Percentiles rank a stretch among this genome's conserved stretches.
Evolutionary conservation across 108 stramenopile species (phyloP).

Genomic region (Cyclotella kingstonii): DNA sequence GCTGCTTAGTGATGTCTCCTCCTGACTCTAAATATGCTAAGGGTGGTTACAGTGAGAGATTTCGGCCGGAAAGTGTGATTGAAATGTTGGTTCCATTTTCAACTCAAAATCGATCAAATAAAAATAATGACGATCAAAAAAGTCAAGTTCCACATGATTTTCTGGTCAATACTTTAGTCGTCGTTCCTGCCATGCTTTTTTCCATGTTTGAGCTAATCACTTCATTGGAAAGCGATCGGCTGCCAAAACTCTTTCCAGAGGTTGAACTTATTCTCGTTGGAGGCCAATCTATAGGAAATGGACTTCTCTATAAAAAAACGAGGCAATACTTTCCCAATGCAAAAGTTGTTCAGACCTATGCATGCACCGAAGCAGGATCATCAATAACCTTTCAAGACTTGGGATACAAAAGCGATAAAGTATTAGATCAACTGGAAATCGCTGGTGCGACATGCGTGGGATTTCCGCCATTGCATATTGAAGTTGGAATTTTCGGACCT

Average conservation of each 20-base stretch:
- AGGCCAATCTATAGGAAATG: slow-evolving; percentile 70
- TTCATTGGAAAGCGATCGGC: neutral
- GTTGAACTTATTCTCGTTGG: slow-evolving; percentile 83
- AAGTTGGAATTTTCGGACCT: slow-evolving; percentile 49
- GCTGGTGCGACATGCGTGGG: slow-evolving; percentile 59
- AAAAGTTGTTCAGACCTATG: slow-evolving; percentile 86
- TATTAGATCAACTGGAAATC: neutral
- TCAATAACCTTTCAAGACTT: slow-evolving; percentile 81
- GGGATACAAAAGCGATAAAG: neutral
- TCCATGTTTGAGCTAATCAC: slow-evolving; percentile 40
- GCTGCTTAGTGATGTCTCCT: slow-evolving; percentile 68
- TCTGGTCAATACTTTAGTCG: slow-evolving; percentile 79
- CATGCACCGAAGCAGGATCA: slow-evolving; percentile 93
- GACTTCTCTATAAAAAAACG: slow-evolving; percentile 26
- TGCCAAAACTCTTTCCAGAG: slow-evolving; percentile 21
- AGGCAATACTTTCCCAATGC: slow-evolving; percentile 67
- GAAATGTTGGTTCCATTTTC: slow-evolving; percentile 20
- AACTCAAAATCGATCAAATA: neutral
- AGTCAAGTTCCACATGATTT: neutral
- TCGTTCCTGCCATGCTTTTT: slow-evolving; percentile 91
- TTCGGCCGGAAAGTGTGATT: slow-evolving; percentile 31
- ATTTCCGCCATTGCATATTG: slow-evolving; percentile 59
- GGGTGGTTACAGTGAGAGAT: slow-evolving; percentile 4
- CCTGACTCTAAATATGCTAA: neutral
- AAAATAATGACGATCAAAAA: neutral